Percentiles rank a stretch among this genome's conserved stretches.
Evolutionary conservation across 1,139 yeast species (phyloP).

Genomic region (Yamadazyma aaseri): DNA sequence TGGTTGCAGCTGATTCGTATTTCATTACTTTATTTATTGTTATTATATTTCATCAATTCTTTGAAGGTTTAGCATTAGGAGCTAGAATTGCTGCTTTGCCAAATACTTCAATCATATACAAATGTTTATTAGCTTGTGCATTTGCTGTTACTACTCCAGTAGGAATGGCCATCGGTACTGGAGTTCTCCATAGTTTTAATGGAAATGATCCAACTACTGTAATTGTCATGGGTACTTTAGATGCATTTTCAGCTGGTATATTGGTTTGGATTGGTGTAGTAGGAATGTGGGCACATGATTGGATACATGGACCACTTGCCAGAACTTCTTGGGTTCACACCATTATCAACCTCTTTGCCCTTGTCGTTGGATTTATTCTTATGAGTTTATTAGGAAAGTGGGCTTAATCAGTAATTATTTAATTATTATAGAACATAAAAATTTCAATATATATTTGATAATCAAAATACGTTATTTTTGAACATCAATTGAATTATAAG

Average conservation of each 20-base stretch:
- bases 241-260: conserved; percentile 35
- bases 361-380: conserved; percentile 31
- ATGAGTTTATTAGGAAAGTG: conserved; percentile 44
- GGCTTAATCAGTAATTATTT: too few relatives aligned
- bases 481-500: not conserved
- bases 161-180: conserved; percentile 31
- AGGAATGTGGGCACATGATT: conserved; percentile 35
- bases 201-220: conserved; percentile 30
- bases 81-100: conserved; percentile 24
- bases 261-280: conserved; percentile 34
- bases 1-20: conserved; percentile 26
- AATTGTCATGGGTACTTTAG: conserved; percentile 33
- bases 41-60: conserved; percentile 40
- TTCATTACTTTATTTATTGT: conserved; percentile 34
- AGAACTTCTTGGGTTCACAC: conserved; percentile 21
- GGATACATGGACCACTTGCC: conserved; percentile 29
- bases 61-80: conserved; percentile 44
- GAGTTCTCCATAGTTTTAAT: conserved; percentile 25
- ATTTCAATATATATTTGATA: too few relatives aligned
- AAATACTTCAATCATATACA: conserved; percentile 7
- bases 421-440: too few relatives aligned
- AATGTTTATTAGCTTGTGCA: conserved; percentile 17
- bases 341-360: conserved; percentile 19
- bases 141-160: conserved; percentile 24
- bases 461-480: too few relatives aligned